Conservation (phyloP, 1,139 yeast genomes). For the Suhomyces chickasaworum region DNA sequence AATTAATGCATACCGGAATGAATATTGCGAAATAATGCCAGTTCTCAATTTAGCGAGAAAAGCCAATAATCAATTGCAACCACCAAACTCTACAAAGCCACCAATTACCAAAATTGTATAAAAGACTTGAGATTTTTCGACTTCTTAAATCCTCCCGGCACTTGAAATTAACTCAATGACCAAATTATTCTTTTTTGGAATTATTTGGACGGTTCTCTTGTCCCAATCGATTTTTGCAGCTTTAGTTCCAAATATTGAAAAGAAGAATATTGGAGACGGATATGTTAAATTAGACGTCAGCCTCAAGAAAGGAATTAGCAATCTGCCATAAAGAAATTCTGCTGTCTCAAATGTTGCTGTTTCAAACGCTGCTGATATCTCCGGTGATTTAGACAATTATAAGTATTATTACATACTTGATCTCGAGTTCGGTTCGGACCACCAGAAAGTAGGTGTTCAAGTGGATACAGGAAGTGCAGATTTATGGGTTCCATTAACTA, state of each 20-base stretch:
- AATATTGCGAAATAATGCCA: not conserved
- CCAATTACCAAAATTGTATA: not conserved
- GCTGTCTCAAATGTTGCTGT: not conserved
- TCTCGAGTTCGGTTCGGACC: slow-evolving; percentile 16
- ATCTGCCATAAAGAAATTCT: not conserved
- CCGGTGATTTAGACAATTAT: slow-evolving; percentile 1
- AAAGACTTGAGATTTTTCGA: not conserved
- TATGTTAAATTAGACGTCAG: not conserved
- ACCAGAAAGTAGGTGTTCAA: slow-evolving; percentile 13
- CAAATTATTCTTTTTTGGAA: not conserved
- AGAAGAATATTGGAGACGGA: not conserved
- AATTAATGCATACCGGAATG: too few species aligned
- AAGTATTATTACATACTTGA: slow-evolving; percentile 6
- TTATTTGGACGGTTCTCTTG: not conserved
- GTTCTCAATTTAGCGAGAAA: not conserved
- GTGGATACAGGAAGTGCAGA: slow-evolving; percentile 29
- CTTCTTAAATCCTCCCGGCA: not conserved
- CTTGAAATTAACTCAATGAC: not conserved
- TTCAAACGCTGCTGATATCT: not conserved
- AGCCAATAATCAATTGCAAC: not conserved
- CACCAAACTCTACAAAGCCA: too few species aligned
- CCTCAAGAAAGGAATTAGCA: not conserved
- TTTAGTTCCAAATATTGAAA: not conserved
- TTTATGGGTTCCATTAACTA: slow-evolving; percentile 19
- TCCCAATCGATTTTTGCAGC: not conserved